phyloP scores from a whole-genome alignment of 768 basidiomycete species.

The Psilocybe azurescens region DNA sequence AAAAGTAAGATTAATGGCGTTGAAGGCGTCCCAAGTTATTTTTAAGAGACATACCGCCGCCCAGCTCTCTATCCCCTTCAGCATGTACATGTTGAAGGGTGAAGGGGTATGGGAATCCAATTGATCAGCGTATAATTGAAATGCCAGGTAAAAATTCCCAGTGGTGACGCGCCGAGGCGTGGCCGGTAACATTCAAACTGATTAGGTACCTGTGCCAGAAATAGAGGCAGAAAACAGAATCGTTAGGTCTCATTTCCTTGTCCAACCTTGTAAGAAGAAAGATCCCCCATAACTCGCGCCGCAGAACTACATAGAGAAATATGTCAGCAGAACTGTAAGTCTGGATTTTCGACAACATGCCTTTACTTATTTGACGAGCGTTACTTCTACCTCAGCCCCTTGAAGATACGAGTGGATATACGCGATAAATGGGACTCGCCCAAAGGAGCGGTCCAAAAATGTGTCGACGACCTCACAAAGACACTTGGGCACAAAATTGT shows the following conservation, averaged over 20 bases:
- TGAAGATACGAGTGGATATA: conserved; percentile 42
- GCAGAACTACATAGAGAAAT: not conserved
- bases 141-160: conserved; percentile 1
- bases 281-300: not conserved
- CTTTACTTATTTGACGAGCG: not conserved
- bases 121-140: conserved; percentile 6
- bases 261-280: not conserved
- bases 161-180: not conserved
- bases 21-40: not conserved
- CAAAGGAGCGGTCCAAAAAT: conserved; percentile 30
- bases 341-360: not conserved
- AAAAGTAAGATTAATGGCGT: not conserved
- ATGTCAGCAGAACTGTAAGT: conserved; percentile 23
- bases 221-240: not conserved
- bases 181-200: not conserved
- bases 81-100: not conserved
- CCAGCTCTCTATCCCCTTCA: not conserved
- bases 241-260: not conserved
- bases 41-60: conserved; percentile 1
- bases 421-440: conserved; percentile 42
- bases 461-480: conserved; percentile 31
- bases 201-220: not conserved
- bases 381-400: conserved; percentile 30
- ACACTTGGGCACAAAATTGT: conserved; percentile 38
- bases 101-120: not conserved